These are phyloP conservation scores for Saksenaea oblongispora DNA, from an alignment of 371 early-diverging fungal species.

Conservation along the genomic window DNA sequence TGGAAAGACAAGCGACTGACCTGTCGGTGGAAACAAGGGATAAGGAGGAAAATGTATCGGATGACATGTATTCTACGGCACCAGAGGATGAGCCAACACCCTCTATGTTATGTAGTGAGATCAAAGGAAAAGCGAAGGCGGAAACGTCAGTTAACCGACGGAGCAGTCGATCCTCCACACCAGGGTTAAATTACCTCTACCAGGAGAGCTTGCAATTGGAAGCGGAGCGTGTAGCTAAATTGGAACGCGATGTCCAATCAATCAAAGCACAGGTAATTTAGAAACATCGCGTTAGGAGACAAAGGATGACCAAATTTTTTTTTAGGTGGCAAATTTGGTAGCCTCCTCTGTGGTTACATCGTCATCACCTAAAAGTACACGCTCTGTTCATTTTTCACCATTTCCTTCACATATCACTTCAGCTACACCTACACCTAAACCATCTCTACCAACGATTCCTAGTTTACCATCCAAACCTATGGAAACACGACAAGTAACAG, in stretches of 20 bases:
- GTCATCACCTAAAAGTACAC: not conserved
- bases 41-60: not conserved
- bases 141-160: not conserved
- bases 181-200: not conserved
- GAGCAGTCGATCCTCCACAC: not conserved
- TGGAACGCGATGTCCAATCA: slow-evolving; percentile 8
- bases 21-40: not conserved
- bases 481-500: not conserved
- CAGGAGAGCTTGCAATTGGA: not conserved
- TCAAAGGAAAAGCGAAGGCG: not conserved
- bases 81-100: not conserved
- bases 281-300: not conserved
- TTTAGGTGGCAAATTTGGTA: not conserved
- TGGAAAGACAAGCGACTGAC: no score
- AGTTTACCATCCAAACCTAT: not conserved
- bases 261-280: slow-evolving; percentile 13
- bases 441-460: not conserved
- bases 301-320: not conserved
- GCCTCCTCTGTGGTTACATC: not conserved
- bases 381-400: not conserved
- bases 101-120: not conserved
- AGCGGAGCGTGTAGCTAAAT: slow-evolving; percentile 1
- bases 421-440: not conserved
- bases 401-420: not conserved
- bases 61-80: not conserved